Conservation (phyloP, 768 basidiomycete genomes). For the Royoungia palumana region DNA sequence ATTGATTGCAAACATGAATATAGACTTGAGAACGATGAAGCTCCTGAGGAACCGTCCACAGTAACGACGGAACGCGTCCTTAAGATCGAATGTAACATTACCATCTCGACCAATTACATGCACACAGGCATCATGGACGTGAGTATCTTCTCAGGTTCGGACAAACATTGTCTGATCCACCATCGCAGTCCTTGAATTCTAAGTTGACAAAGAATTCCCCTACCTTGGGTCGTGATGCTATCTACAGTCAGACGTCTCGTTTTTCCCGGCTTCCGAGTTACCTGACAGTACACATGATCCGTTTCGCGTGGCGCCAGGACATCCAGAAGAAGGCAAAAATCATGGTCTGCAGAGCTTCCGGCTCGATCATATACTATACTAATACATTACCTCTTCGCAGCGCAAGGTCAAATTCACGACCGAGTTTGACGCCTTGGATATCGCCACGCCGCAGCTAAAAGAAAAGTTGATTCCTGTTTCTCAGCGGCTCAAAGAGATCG, state of each 20-base stretch:
- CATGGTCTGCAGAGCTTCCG: conserved; percentile 54
- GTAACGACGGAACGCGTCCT: conserved; percentile 67
- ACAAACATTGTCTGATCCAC: conserved; percentile 1
- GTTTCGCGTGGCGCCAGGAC: conserved; percentile 92
- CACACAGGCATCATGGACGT: conserved; percentile 80
- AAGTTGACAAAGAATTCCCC: conserved; percentile 84
- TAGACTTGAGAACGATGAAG: conserved; percentile 80
- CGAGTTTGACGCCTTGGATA: conserved; percentile 82
- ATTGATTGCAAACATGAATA: conserved; percentile 20
- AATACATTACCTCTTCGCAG: conserved; percentile 33
- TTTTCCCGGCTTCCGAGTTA: conserved; percentile 82
- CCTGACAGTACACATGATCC: conserved; percentile 90
- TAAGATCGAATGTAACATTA: conserved; percentile 93
- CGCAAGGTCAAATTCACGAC: conserved; percentile 90
- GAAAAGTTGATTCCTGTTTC: conserved; percentile 68
- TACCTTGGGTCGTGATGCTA: conserved; percentile 72
- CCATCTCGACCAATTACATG: conserved; percentile 84
- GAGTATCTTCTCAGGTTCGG: conserved; percentile 22
- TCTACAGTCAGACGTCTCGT: conserved; percentile 78
- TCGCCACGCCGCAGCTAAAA: conserved; percentile 77
- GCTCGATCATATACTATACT: background rate
- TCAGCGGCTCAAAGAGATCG: conserved; percentile 70
- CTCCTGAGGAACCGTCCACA: conserved; percentile 70
- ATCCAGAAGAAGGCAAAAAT: conserved; percentile 94
- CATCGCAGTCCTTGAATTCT: conserved; percentile 72